Evolutionary conservation across 2,329 filamentous ascomycete genomes (phyloP).

Genomic region (Aspergillus proliferans): DNA sequence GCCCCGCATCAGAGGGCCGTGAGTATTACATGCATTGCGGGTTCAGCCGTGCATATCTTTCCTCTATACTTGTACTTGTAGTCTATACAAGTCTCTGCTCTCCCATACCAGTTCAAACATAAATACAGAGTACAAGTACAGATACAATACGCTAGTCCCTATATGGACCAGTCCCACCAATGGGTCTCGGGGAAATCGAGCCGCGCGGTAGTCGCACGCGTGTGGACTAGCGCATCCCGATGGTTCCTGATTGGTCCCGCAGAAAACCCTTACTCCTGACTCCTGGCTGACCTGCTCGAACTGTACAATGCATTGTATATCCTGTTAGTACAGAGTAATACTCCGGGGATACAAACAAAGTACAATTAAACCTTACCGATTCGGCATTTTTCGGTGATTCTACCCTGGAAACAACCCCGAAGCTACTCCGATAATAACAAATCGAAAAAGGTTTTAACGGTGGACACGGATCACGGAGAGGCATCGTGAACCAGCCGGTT

Average conservation of each 20-base stretch:
- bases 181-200: slow-evolving; percentile 1
- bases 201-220: slow-evolving; percentile 1
- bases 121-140: neutral
- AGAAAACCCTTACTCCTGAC: neutral
- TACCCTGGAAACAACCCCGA: neutral
- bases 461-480: neutral
- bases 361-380: neutral
- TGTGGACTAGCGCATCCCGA: neutral
- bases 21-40: neutral
- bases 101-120: neutral
- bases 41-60: neutral
- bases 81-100: neutral
- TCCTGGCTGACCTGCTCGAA: no score
- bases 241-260: neutral
- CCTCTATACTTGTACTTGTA: neutral
- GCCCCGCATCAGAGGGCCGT: neutral
- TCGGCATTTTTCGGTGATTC: no score
- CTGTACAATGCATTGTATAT: no score
- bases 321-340: neutral
- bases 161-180: neutral
- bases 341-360: neutral
- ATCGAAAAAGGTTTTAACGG: neutral
- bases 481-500: neutral
- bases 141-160: neutral
- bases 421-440: neutral